Evolutionary conservation across 140 eudicot species (phyloP).

Genomic region (Senecio squalidus): DNA sequence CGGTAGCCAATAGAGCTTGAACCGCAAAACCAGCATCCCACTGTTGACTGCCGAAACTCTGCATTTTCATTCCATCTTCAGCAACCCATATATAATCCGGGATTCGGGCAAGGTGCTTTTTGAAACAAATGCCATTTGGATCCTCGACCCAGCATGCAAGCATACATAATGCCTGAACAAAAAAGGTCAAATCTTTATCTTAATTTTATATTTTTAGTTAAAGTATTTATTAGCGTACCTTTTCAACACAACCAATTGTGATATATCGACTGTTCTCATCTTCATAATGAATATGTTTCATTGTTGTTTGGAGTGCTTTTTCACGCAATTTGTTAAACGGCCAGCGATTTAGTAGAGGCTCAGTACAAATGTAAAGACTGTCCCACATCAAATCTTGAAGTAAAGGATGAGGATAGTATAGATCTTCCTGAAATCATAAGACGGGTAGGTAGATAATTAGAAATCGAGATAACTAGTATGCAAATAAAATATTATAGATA

Average conservation of each 20-base stretch:
- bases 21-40: conserved; percentile 57
- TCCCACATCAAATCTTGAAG: conserved; percentile 84
- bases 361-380: conserved; percentile 43
- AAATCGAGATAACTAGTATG: neutral
- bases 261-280: conserved; percentile 45
- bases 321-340: conserved; percentile 56
- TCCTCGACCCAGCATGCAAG: conserved; percentile 83
- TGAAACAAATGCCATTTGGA: conserved; percentile 65
- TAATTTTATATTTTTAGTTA: neutral
- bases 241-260: conserved; percentile 43
- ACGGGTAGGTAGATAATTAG: neutral
- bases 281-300: conserved; percentile 54
- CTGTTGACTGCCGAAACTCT: conserved; percentile 63
- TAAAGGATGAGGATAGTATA: conserved; percentile 72
- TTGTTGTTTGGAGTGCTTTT: conserved; percentile 37
- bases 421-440: conserved; percentile 50
- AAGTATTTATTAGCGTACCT: conserved; percentile 25
- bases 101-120: conserved; percentile 66
- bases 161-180: conserved; percentile 53
- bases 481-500: neutral
- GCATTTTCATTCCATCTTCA: conserved; percentile 92
- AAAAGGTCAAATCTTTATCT: neutral
- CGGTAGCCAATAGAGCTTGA: conserved; percentile 49
- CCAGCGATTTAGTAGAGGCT: conserved; percentile 69
- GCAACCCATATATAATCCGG: conserved; percentile 80